Percentiles rank a stretch among this genome's conserved stretches.
phyloP scores from a whole-genome alignment of 169 alveolate species.

The Plasmodium reichenowi region DNA sequence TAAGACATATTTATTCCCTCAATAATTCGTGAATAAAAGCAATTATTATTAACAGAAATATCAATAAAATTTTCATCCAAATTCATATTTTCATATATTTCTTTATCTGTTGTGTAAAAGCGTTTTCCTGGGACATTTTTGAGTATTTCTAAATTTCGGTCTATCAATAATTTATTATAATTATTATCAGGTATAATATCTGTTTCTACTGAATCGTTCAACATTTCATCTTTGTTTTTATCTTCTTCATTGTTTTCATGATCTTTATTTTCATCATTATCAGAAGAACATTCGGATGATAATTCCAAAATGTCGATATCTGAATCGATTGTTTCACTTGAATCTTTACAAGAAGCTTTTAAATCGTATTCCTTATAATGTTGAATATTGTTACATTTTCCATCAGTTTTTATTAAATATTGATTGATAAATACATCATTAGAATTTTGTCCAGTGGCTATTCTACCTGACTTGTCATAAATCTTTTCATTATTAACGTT shows the following conservation, averaged over 20 bases:
- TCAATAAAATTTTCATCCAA: constrained; percentile 38
- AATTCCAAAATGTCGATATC: constrained; percentile 54
- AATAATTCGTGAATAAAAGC: constrained; percentile 42
- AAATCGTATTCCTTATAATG: constrained; percentile 57
- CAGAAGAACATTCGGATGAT: constrained; percentile 16
- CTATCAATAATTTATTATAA: not conserved
- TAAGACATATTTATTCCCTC: constrained; percentile 64
- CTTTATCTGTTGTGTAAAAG: constrained; percentile 49
- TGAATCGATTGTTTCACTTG: constrained; percentile 56
- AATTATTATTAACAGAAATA: constrained; percentile 61
- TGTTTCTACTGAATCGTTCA: not conserved
- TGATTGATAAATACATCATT: constrained; percentile 71
- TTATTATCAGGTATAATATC: not conserved
- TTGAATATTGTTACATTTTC: constrained; percentile 43
- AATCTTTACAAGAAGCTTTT: constrained; percentile 26
- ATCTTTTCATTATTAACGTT: constrained; percentile 18
- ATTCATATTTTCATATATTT: constrained; percentile 48
- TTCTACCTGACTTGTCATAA: constrained; percentile 69
- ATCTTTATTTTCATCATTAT: constrained; percentile 4
- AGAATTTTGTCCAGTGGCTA: constrained; percentile 68
- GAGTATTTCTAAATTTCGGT: constrained; percentile 33
- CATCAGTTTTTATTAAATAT: constrained; percentile 68
- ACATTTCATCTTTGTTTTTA: constrained; percentile 2
- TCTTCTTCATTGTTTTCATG: constrained; percentile 1
- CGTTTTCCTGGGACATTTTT: constrained; percentile 49